Evolutionary conservation across 1,284 basidiomycete species (phyloP), one percentile per base, ranked within the genome.

Genomic region (Pseudozyma flocculosa): DNA sequence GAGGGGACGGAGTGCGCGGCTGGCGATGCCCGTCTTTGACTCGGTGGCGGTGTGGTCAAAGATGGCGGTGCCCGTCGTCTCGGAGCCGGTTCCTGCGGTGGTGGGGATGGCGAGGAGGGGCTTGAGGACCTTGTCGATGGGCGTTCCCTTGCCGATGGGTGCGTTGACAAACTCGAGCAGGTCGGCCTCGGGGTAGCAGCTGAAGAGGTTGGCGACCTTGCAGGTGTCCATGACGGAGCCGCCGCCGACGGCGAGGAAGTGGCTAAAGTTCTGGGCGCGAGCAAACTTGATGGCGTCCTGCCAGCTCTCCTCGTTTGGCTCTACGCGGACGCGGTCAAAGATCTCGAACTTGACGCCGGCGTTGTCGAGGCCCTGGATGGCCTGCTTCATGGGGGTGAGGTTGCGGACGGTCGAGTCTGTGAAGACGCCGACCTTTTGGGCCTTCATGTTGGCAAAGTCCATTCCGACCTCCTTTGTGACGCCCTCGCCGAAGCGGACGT

Each of bases 41-140:
- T 87, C 60, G 30, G 63, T 68, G 5, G 58, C 64, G 0, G 78
- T 87, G 55, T 92, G 88, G 78, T 96, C 94, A 44, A 95, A 85
- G 68, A 97, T 96, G 15, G 94, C 91, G 1, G 94, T 90, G n/a
- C 94, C 94, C 2, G 93, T 97, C 1, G 94, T 97, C 80, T 97
- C 72, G 38, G 65, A 69, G 9, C 72, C 93, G n/a, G 93, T 97
- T 46, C 93, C 92, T 38, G 94, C 93, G 8, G 93, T 97, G 2
- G 94, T 97, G 11, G 92, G 92, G 21, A 96, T 85, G 42, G 92
- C 92, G 59, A 97, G 92, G 40, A 97, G 82, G 17, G 94, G 94
- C 24, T 85, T 82, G 37, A 97, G 82, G 26, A 82, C 80, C 76
- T 89, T 82, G 26, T 84, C 82, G 61, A 97, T 88, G 2, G 93